These are phyloP conservation scores for Ascochyta pisi DNA, from an alignment of 2,329 filamentous ascomycete genomes.

Conservation along the genomic window DNA sequence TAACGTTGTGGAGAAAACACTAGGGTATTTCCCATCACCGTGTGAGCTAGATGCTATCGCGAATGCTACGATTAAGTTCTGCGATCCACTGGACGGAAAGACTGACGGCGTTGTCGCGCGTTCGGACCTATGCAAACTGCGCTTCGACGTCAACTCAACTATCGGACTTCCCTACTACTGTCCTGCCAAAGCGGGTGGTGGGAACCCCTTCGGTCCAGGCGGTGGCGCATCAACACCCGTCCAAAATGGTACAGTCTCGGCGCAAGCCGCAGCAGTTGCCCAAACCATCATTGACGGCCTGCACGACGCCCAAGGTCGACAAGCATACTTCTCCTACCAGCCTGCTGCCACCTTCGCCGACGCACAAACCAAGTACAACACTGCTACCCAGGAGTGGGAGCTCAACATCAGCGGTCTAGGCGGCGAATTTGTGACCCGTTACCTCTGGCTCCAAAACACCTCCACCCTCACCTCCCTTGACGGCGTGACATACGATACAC, in stretches of 20 bases:
- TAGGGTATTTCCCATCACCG: constrained; percentile 52
- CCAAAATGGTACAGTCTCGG: constrained; percentile 41
- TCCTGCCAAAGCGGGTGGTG: constrained; percentile 33
- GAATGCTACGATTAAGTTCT: constrained; percentile 62
- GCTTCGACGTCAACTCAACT: constrained; percentile 55
- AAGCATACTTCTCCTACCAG: constrained; percentile 52
- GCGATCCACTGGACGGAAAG: constrained; percentile 63
- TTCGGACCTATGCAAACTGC: constrained; percentile 56
- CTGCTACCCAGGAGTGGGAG: constrained; percentile 36
- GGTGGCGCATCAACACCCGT: constrained; percentile 20
- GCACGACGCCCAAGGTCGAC: constrained; percentile 46
- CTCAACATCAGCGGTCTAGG: constrained; percentile 41
- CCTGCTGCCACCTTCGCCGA: constrained; percentile 39
- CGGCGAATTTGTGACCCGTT: constrained; percentile 52
- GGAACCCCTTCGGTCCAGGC: constrained; percentile 18
- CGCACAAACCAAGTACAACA: constrained; percentile 46
- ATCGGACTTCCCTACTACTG: constrained; percentile 58
- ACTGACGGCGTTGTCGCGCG: constrained; percentile 62
- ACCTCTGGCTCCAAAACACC: constrained; percentile 46
- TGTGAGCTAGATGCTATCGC: constrained; percentile 60
- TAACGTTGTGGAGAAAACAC: constrained; percentile 49
- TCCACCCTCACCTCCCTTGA: constrained; percentile 21
- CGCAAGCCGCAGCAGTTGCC: constrained; percentile 31
- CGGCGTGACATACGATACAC: constrained; percentile 62
- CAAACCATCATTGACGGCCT: constrained; percentile 44